Percentiles rank a stretch among this genome's conserved stretches.
Evolutionary conservation across 176 grass and related monocot species (phyloP).

Genomic region (Ensete glaucum): DNA sequence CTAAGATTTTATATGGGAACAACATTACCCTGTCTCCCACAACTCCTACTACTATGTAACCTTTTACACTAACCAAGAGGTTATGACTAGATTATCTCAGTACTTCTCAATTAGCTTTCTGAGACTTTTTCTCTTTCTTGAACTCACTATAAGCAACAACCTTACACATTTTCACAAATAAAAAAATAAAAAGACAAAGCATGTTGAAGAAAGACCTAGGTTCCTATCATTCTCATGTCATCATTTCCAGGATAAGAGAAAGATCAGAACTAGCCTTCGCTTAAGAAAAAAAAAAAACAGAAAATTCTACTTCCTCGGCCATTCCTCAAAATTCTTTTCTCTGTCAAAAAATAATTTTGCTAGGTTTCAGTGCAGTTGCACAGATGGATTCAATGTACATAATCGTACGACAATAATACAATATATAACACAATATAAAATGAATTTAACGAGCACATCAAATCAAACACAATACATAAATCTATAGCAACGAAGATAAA

Average conservation of each 20-base stretch:
- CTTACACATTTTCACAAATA: background rate
- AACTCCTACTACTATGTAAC: background rate
- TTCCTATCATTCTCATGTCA: background rate
- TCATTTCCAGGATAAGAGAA: background rate
- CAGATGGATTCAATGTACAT: background rate
- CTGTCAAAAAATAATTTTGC: background rate
- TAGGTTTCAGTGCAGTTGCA: background rate
- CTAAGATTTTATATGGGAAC: background rate
- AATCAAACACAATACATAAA: background rate
- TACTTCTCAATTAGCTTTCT: background rate
- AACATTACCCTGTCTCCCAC: background rate
- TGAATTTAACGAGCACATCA: background rate
- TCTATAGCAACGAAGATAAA: no score
- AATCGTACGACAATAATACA: no score
- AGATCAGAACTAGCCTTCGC: constrained; percentile 31
- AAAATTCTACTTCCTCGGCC: background rate
- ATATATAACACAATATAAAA: no score
- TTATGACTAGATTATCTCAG: background rate
- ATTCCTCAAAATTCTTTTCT: background rate
- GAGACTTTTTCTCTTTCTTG: background rate
- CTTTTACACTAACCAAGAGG: background rate
- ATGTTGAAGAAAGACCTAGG: background rate
- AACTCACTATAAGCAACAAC: no score
- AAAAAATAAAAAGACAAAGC: background rate
- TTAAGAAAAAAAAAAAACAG: background rate